Base-by-base conservation (phyloP, 2,329 filamentous ascomycete genomes). In the Monilinia polystroma region DNA sequence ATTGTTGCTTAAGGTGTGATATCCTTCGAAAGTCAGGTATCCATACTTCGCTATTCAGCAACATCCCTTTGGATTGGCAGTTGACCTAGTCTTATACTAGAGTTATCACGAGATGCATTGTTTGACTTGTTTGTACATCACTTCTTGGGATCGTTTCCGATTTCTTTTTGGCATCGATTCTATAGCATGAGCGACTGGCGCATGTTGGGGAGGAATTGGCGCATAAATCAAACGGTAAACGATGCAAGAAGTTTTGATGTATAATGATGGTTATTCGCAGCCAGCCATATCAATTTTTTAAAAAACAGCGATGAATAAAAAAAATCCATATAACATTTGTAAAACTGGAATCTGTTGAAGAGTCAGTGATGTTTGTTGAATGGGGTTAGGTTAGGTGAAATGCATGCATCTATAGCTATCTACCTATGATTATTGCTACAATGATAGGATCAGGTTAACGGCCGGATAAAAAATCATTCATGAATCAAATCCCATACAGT, bases 181-280 rank as follows among this genome's bases (percentile, higher is more conserved):
- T 54, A 52, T 57, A 43, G 63, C 63, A 66, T 66, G 53, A 53
- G 32, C 47, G 43, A 35, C 53, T 26, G 57, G 64, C 56, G 57
- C 64, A 38, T 47, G 32, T 52, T 59, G 49, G 57, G 49, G 14
- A 43, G 53, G 29, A 52, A 63, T 47, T 32, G 64, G 56, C 47
- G 35, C 43, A 16, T 49, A 35, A 47, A 66, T 63, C 20, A 26
- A 2, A 62, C 41, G 41, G 47, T 43, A 66, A 63, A 52, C 62
- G 47, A 23, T 32, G 26, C 26, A 47, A 62, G 35, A 51, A 41
- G 64, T 63, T 66, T 66, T 41, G 41, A 63, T 47, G 64, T 66
- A 55, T 49, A 55, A 63, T 62, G 18, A n/a, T 35, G 41, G 16
- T n/a, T 47, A 32, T n/a, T 47, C 26, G 20, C 56, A 47, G 26